Conservation (phyloP, 2,329 filamentous ascomycete genomes). For the Pyricularia sp. region DNA sequence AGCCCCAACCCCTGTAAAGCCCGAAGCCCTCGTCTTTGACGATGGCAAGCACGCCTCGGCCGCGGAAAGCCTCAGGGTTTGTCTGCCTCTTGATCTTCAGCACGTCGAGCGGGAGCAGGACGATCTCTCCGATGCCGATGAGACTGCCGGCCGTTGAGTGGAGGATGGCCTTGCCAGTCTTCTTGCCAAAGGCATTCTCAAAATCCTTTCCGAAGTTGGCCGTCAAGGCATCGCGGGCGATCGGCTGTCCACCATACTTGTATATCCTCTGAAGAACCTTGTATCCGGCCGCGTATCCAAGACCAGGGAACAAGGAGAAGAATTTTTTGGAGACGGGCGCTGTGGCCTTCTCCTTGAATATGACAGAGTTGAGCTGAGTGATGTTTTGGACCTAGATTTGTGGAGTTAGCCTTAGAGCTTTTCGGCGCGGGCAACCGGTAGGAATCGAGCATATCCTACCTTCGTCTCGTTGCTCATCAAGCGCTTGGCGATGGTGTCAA, state of each 20-base stretch:
- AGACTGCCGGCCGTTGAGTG: conserved; percentile 92
- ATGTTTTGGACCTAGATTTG: conserved; percentile 41
- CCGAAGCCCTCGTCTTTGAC: conserved; percentile 91
- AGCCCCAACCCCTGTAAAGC: conserved; percentile 91
- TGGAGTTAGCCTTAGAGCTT: background rate
- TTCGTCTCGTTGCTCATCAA: conserved; percentile 96
- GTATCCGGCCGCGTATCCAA: conserved; percentile 96
- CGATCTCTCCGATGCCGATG: conserved; percentile 95
- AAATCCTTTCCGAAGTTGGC: conserved; percentile 74
- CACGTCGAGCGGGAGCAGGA: conserved; percentile 89
- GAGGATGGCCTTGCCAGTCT: conserved; percentile 97
- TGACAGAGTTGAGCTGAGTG: conserved; percentile 72
- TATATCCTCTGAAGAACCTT: conserved; percentile 97
- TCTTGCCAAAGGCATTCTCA: conserved; percentile 85
- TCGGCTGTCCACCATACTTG: conserved; percentile 97
- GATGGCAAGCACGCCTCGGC: conserved; percentile 83
- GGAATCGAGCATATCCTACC: conserved; percentile 29
- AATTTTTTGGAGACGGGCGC: conserved; percentile 70
- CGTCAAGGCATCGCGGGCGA: conserved; percentile 81
- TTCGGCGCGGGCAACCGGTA: background rate
- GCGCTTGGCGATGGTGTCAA: conserved; percentile 97
- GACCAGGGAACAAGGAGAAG: conserved; percentile 89
- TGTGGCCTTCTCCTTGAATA: conserved; percentile 82
- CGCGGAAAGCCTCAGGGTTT: conserved; percentile 95
- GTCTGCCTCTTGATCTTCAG: conserved; percentile 99